A percentile compares a stretch with the other conserved stretches of the same genome.
These are phyloP conservation scores for Viola odorata DNA, from an alignment of 345 rosid genomes.

Conservation along the genomic window DNA sequence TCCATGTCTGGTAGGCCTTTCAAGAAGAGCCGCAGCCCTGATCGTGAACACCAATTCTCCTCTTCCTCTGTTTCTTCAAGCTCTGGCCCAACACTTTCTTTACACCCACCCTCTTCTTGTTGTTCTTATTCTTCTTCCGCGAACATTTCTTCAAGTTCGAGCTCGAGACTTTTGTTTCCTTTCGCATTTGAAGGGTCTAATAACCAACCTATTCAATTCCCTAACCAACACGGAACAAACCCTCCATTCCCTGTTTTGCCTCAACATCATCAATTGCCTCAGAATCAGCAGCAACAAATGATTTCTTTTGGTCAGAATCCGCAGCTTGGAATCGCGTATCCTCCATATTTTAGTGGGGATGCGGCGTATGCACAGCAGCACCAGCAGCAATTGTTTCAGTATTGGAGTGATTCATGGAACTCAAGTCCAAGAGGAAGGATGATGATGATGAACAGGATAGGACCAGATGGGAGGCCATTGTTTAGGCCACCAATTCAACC, in stretches of 20 bases:
- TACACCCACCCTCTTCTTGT: constrained; percentile 15
- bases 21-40: constrained; percentile 62
- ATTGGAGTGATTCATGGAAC: constrained; percentile 57
- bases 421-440: constrained; percentile 72
- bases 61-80: constrained; percentile 16
- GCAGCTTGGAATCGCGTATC: constrained; percentile 23
- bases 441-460: constrained; percentile 67
- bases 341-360: constrained; percentile 30
- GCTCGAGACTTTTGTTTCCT: constrained; percentile 42
- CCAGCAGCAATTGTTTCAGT: constrained; percentile 56
- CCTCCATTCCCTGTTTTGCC: constrained; percentile 20
- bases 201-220: constrained; percentile 31
- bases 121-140: constrained; percentile 10
- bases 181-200: constrained; percentile 42
- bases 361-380: constrained; percentile 26
- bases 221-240: constrained; percentile 31
- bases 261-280: constrained; percentile 28
- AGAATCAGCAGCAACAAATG: constrained; percentile 49
- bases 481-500: constrained; percentile 62
- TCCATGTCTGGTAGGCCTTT: constrained; percentile 48
- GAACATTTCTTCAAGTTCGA: constrained; percentile 15
- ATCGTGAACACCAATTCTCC: constrained; percentile 34
- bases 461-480: constrained; percentile 53
- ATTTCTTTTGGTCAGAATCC: constrained; percentile 65
- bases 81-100: constrained; percentile 4